These are phyloP conservation scores for Ciborinia camelliae DNA, from an alignment of 2,329 filamentous ascomycete genomes.

Conservation along the genomic window DNA sequence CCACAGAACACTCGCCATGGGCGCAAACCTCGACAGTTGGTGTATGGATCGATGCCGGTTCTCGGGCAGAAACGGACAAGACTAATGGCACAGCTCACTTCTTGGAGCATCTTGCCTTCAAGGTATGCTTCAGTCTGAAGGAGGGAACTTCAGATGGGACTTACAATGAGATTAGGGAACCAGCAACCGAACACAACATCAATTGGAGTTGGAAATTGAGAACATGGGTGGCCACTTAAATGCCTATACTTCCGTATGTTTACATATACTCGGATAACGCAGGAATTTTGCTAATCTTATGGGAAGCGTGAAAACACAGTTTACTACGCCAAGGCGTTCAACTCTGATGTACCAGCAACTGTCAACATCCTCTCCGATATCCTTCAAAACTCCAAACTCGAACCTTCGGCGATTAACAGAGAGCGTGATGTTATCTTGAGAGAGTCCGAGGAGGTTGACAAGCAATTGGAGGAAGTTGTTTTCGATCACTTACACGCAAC, in stretches of 20 bases:
- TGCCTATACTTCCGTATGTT: conserved; percentile 93
- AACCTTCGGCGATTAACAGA: conserved; percentile 86
- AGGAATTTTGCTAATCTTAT: conserved; percentile 24
- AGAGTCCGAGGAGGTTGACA: conserved; percentile 99
- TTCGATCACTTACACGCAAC: conserved; percentile 99
- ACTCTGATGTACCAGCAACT: conserved; percentile 91
- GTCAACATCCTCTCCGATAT: conserved; percentile 99
- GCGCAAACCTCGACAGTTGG: conserved; percentile 97
- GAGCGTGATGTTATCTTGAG: conserved; percentile 98
- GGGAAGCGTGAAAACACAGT: conserved; percentile 94
- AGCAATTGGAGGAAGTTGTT: conserved; percentile 98
- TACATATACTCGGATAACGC: conserved; percentile 31
- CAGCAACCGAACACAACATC: conserved; percentile 88
- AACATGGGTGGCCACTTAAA: conserved; percentile 99
- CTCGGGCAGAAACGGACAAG: conserved; percentile 94
- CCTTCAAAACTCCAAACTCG: conserved; percentile 98
- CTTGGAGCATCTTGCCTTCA: conserved; percentile 99
- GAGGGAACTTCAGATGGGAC: conserved; percentile 16
- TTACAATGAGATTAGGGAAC: conserved; percentile 63
- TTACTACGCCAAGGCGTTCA: conserved; percentile 99
- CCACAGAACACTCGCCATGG: conserved; percentile 96
- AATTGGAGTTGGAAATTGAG: conserved; percentile 99
- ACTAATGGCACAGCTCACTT: conserved; percentile 99
- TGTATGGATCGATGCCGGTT: conserved; percentile 99
- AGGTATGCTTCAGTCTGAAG: conserved; percentile 56